These are phyloP conservation scores for Lipomyces spencermartinsiae DNA, from an alignment of 805 yeast species.

Conservation along the genomic window DNA sequence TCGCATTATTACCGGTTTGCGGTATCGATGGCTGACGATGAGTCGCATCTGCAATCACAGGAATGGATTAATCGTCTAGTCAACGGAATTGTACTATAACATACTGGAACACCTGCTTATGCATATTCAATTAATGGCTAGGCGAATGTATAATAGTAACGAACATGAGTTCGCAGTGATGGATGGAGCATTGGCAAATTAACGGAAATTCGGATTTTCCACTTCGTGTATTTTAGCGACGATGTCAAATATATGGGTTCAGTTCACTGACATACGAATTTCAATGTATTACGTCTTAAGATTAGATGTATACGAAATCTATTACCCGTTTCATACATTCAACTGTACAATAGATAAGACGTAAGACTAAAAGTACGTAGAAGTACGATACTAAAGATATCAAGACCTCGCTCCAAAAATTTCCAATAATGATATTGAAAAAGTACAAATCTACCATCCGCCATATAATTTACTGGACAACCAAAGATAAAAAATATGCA, in stretches of 20 bases:
- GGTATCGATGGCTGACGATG: not conserved
- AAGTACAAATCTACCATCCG: not conserved
- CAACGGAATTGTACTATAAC: slow-evolving; percentile 15
- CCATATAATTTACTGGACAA: not conserved
- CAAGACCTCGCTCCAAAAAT: not conserved
- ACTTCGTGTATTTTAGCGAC: not conserved
- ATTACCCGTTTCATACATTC: not conserved
- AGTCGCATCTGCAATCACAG: not conserved
- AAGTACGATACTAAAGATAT: not conserved
- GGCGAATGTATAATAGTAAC: not conserved
- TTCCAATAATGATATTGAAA: not conserved
- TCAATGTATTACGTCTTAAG: not conserved
- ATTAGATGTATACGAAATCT: not conserved
- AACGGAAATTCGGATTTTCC: not conserved
- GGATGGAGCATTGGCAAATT: not conserved
- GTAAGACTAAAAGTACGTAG: not conserved
- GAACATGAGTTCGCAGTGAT: not conserved
- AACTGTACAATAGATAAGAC: not conserved
- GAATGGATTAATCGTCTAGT: slow-evolving; percentile 15
- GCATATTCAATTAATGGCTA: not conserved
- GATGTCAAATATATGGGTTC: not conserved
- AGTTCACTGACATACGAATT: not conserved
- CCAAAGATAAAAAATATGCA: not conserved
- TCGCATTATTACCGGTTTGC: not conserved
- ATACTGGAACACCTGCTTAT: not conserved